phyloP scores from a whole-genome alignment of 2,329 filamentous ascomycete species.

The Microdochium trichocladiopsis region DNA sequence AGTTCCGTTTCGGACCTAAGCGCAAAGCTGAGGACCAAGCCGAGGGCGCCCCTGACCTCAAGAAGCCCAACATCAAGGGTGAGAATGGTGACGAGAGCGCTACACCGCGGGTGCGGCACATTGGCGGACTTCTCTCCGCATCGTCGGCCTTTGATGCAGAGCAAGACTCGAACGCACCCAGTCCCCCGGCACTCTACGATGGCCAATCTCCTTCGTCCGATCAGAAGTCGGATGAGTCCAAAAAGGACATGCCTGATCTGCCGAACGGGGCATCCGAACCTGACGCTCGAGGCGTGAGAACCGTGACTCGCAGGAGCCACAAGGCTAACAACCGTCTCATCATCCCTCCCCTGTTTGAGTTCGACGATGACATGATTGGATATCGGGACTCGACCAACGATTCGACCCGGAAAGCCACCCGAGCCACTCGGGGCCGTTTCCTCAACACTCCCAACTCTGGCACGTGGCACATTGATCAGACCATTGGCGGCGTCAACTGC shows the following conservation, averaged over 20 bases:
- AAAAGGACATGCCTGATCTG: slow-evolving; percentile 21
- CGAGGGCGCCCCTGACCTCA: slow-evolving; percentile 41
- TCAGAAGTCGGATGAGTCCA: slow-evolving; percentile 13
- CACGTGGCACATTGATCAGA: slow-evolving; percentile 47
- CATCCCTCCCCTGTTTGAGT: slow-evolving; percentile 40
- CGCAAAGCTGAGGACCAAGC: slow-evolving; percentile 42
- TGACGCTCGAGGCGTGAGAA: slow-evolving; percentile 45
- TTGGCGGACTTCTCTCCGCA: slow-evolving; percentile 28
- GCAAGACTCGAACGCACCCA: slow-evolving; percentile 21
- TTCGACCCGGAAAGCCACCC: slow-evolving; percentile 43
- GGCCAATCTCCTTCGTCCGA: slow-evolving; percentile 11
- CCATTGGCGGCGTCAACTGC: slow-evolving; percentile 44
- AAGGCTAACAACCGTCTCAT: slow-evolving; percentile 46
- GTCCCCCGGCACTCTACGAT: slow-evolving; percentile 14
- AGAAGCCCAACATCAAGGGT: slow-evolving; percentile 25
- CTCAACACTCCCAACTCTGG: slow-evolving; percentile 46
- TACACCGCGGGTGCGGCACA: slow-evolving; percentile 28
- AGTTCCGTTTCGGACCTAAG: slow-evolving; percentile 30
- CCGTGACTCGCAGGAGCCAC: slow-evolving; percentile 32
- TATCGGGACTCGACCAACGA: slow-evolving; percentile 53
- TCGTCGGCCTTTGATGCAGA: slow-evolving; percentile 7
- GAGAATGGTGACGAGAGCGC: slow-evolving; percentile 20
- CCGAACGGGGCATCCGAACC: slow-evolving; percentile 34
- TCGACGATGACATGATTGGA: slow-evolving; percentile 47
- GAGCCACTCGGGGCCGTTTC: slow-evolving; percentile 45